Conservation (phyloP, 768 basidiomycete genomes). For the Neoboletus brunneissimus region DNA sequence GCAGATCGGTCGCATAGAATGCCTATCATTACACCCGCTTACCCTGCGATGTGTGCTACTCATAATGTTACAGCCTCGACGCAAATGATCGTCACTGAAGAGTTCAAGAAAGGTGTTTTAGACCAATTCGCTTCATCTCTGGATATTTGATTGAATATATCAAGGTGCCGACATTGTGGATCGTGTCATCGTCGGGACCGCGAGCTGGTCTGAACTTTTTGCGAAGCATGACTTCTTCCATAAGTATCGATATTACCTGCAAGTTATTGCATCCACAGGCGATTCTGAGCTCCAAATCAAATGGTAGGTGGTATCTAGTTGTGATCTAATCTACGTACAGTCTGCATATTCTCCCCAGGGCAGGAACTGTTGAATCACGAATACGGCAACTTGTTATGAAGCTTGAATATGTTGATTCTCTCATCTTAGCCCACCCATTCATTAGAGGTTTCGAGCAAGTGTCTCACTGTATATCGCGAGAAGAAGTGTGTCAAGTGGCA, state of each 20-base stretch:
- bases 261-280: conserved; percentile 90
- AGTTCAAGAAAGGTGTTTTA: conserved; percentile 81
- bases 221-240: conserved; percentile 95
- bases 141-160: conserved; percentile 13
- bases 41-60: conserved; percentile 98
- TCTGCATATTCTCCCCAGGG: conserved; percentile 40
- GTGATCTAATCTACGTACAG: not conserved
- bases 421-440: conserved; percentile 92
- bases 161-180: conserved; percentile 91
- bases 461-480: conserved; percentile 77
- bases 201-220: conserved; percentile 92
- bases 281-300: conserved; percentile 84
- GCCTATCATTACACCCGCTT: conserved; percentile 99
- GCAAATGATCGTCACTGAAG: conserved; percentile 92
- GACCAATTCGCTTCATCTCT: not conserved
- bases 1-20: conserved; percentile 93
- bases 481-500: conserved; percentile 84
- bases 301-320: conserved; percentile 57
- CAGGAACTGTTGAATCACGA: conserved; percentile 98
- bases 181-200: conserved; percentile 79
- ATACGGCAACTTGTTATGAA: conserved; percentile 97
- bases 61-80: conserved; percentile 97
- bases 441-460: conserved; percentile 91
- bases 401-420: conserved; percentile 91
- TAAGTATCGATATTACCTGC: conserved; percentile 94